Base-by-base conservation (phyloP, 108 stramenopile species). In the Fragilariopsis cylindrus region DNA sequence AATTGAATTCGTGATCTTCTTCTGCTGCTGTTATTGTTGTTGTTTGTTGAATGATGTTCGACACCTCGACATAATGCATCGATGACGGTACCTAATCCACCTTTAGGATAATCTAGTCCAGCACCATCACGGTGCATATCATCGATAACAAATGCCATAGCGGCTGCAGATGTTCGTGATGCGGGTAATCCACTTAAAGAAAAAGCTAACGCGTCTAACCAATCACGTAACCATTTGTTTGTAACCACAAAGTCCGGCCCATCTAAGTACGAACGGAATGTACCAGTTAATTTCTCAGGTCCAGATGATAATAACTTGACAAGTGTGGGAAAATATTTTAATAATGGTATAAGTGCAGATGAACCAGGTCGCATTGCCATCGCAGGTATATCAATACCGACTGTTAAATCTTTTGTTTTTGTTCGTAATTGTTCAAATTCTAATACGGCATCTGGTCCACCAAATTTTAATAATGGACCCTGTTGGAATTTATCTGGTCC, bases 141-240 rank as follows among this genome's bases (percentile, higher is more conserved):
- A 72, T 83, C 88, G 54, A 98, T 66, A 12, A 96, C 92, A 74
- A 96, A 96, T 13, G 97, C 95, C 96, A 98, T 96, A 7, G 97
- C 93, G 7, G 92, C 94, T 4, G 94, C 96, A 30, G 88, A 75
- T 15, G 97, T 97, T 43, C 94, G 77, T 39, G 83, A 87, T 16
- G 97, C 95, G 9, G 92, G 91, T 15, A 96, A 76, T 15, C 97
- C 97, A 54, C 84, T 88, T 55, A 97, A 79, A 49, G 90, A 88
- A 75, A 97, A 97, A n/a, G 95, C 94, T 67, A 97, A 75, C n/a
- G 92, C 90, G 70, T 97, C 95, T 41, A 97, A 80, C 95, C 95
- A 97, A 75, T 89, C 73, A 71, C 94, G 81, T 60, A 97, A 68
- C 90, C 96, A 97, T 16, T 70, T 82, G 77, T 96, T 88, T 39